Percentiles rank a stretch among this genome's conserved stretches.
Evolutionary conservation across 495 filamentous ascomycete species (phyloP).

Genomic region (Pyrenula massariospora): DNA sequence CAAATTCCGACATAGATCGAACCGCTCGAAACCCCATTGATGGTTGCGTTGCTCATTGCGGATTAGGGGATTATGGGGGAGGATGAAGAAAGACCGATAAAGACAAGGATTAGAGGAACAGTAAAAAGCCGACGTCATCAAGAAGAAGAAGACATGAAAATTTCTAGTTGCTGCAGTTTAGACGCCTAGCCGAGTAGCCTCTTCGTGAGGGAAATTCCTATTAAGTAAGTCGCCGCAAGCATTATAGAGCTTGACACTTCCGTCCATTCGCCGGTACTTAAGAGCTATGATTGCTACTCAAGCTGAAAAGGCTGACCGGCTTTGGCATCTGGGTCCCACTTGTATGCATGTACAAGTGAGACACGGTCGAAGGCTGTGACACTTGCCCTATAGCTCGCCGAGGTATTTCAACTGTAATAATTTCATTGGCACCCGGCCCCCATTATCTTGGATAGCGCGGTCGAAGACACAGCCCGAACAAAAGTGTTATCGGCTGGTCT

Average conservation of each 20-base stretch:
- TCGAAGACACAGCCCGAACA: no score
- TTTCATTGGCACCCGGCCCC: background rate
- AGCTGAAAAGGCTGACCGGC: background rate
- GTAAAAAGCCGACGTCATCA: background rate
- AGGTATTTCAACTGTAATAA: background rate
- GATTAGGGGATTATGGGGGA: background rate
- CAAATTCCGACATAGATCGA: constrained; percentile 7
- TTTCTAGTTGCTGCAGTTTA: background rate
- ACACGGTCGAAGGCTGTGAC: background rate
- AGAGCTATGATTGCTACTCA: background rate
- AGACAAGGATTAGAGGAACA: background rate
- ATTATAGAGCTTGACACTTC: background rate
- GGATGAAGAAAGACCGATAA: background rate
- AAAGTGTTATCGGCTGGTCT: no score
- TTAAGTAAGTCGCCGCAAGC: background rate
- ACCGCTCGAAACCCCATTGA: background rate
- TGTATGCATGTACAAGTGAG: background rate
- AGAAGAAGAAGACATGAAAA: no score
- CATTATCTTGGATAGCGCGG: no score
- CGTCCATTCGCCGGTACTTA: background rate
- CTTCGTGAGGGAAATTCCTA: background rate
- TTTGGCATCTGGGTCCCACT: background rate
- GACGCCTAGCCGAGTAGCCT: background rate
- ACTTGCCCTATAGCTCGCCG: background rate
- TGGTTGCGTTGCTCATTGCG: background rate